Base-by-base conservation (phyloP, 176 grass and related monocot species). In the Phragmites australis region DNA sequence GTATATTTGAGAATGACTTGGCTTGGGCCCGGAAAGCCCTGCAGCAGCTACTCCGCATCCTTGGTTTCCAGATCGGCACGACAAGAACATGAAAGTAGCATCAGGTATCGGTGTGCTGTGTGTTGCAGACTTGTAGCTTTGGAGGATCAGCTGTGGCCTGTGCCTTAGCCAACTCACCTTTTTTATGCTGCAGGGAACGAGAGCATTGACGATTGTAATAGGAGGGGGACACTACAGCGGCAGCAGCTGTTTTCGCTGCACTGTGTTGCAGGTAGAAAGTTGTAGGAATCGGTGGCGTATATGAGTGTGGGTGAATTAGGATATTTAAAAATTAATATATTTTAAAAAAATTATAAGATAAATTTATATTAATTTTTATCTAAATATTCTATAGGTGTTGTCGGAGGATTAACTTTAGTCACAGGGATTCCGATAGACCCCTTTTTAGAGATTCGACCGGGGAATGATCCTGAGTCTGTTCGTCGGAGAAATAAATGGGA, bases 1-100 rank as follows among this genome's bases (percentile, higher is more conserved):
- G 40, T 47, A 73, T 87, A 44, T 34, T 87, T 11, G 42, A 19
- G 75, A 91, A 90, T 21, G 92, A 91, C 74, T 55, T 93, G 54
- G 85, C 22, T 48, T 90, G 89, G 94, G 64, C 77, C 18, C 16
- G 52, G 25, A 78, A 84, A 85, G 63, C 72, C 17, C 70, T 94
- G 74, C 65, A 87, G 21, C 83, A 70, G 55, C 14, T 91, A 65
- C 77, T 93, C 63, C 69, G 30, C 40, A 70, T 58, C 76, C 70
- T 97, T 9, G 90, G 88, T 16, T 83, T 97, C 47, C 32, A 82
- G 63, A 59, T 76, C 45, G 82, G 81, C 51, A 72, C 64, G 37
- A 79, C 64, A 44, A 84, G 76, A 82, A 84, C 83, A 76, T 86
- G 68, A 78, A 82, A 14, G 37, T 74, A 68, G 8, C 48, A 50